Percentiles rank a stretch among this genome's conserved stretches.
Conservation (phyloP, 441 rosid species). For the Pelargonium cotyledonis region DNA sequence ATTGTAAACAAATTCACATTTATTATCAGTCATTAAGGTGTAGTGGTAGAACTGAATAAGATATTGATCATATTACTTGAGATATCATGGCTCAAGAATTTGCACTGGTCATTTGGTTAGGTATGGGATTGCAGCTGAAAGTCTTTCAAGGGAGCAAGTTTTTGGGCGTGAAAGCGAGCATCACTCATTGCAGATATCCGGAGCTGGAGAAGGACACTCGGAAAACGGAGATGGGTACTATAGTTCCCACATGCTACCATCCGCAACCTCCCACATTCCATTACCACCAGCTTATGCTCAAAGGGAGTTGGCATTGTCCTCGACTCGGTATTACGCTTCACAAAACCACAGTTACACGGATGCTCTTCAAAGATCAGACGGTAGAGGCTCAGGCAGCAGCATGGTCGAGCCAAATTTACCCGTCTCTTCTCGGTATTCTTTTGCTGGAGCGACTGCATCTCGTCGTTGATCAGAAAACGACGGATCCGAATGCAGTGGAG, state of each 20-base stretch:
- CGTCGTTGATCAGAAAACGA: no score
- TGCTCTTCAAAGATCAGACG: slow-evolving; percentile 6
- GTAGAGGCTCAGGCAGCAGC: not conserved
- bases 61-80: not conserved
- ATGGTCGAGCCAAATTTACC: slow-evolving; percentile 7
- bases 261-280: slow-evolving; percentile 1
- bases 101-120: not conserved
- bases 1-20: no score
- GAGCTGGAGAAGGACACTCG: slow-evolving; percentile 8
- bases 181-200: not conserved
- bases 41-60: no score
- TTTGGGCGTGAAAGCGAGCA: slow-evolving; percentile 7
- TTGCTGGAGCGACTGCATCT: slow-evolving; percentile 4
- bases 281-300: slow-evolving; percentile 2
- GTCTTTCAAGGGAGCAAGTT: not conserved
- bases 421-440: slow-evolving; percentile 9
- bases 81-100: not conserved
- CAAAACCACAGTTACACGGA: not conserved
- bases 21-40: no score
- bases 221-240: not conserved
- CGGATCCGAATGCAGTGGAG: no score
- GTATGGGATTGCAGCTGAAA: slow-evolving; percentile 9
- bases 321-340: not conserved
- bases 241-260: slow-evolving; percentile 9
- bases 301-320: not conserved